Evolutionary conservation across 2,329 filamentous ascomycete species (phyloP), one percentile per base, ranked within the genome.

Genomic region (Chaetomiaceae sp.): DNA sequence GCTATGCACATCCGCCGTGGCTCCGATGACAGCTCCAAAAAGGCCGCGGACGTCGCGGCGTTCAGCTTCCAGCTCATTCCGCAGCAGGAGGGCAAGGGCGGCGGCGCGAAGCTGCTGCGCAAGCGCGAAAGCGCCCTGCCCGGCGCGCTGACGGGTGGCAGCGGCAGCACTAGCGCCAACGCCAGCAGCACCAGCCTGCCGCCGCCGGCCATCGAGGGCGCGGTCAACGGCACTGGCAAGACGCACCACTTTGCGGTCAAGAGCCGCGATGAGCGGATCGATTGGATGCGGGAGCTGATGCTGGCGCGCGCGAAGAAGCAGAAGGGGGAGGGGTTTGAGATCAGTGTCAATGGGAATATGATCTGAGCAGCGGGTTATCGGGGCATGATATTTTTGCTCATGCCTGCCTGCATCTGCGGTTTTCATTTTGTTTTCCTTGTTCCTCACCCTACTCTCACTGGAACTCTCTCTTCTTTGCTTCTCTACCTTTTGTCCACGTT

Each of bases 241-340:
- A 86, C 87, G 36, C 91, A 97, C 61, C 88, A 97, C 64, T 97
- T 97, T 63, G 88, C 91, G 0, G 91, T 96, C 57, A 85, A 84
- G 68, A 81, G 75, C 58, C 79, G 89, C 12, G 88, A 96, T 61
- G 87, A 96, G 63, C 79, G 91, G 51, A 96, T 97, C 60, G 91
- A 96, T 64, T 98, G 93, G 93, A 94, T 94, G 88, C 76, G 88
- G 45, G 88, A 94, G 74, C 71, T 94, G 51, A 94, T 94, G 88
- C 79, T 94, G 37, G 88, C 88, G 44, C 93, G 93, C 71, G 88
- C 88, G 15, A 71, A 88, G 62, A 86, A 83, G 72, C 84, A 88
- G 67, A 93, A 90, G 75, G 82, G 79, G 38, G 83, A 88, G 57
- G 88, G 88, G 15, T 91, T 85, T 58, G 85, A 90, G 68, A 80